Percentiles rank a stretch among this genome's conserved stretches.
Conservation (phyloP, 352 stramenopile species). For the Phytopythium vexans region DNA sequence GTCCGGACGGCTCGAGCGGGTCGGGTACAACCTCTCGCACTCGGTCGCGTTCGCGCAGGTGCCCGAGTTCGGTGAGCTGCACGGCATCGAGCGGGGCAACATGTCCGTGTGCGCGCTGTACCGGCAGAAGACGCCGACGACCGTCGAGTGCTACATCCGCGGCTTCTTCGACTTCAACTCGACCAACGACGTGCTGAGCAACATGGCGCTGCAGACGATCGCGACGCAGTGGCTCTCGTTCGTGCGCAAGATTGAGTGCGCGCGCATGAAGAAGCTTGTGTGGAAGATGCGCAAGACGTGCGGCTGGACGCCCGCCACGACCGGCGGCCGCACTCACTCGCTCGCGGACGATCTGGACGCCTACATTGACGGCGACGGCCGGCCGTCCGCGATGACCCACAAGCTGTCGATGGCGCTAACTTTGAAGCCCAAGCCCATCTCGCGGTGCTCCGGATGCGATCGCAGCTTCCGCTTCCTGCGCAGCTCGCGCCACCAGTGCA, state of each 20-base stretch:
- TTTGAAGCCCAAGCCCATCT: not conserved
- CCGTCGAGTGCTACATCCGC: conserved; percentile 20
- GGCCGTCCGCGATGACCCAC: not conserved
- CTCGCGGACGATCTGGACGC: conserved; percentile 27
- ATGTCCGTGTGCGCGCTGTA: conserved; percentile 13
- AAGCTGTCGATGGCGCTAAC: not conserved
- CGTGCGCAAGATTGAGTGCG: conserved; percentile 10
- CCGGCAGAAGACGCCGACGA: conserved; percentile 10
- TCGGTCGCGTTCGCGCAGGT: conserved; percentile 9
- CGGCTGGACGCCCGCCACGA: conserved; percentile 10
- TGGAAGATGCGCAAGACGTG: conserved; percentile 13
- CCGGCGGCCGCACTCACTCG: conserved; percentile 20
- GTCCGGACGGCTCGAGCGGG: conserved; percentile 12
- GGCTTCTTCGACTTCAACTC: conserved; percentile 30
- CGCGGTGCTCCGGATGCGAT: conserved; percentile 1
- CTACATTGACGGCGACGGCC: conserved; percentile 5
- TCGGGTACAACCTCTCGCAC: conserved; percentile 24
- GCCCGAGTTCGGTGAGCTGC: conserved; percentile 2
- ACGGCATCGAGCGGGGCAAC: conserved; percentile 11
- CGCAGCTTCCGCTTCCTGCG: conserved; percentile 5
- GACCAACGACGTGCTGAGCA: conserved; percentile 16
- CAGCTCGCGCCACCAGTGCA: conserved; percentile 5
- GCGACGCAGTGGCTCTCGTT: conserved; percentile 10
- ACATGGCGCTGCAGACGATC: conserved; percentile 17
- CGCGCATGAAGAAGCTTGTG: conserved; percentile 26